Conservation (phyloP, 306 rosid genomes). For the Cucumis sativus region Cucumber_9930_V3 NC_026660.2:4406001-4406500, state of each 20-base stretch:
- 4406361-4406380: slow-evolving; percentile 66
- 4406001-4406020: neutral
- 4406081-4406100: slow-evolving; percentile 91
- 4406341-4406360: neutral
- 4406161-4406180: slow-evolving; percentile 76
- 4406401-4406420: slow-evolving; percentile 93
- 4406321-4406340: neutral
- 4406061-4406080: slow-evolving; percentile 32
- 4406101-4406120: slow-evolving; percentile 98
- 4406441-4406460: slow-evolving; percentile 67
- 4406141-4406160: slow-evolving; percentile 70
- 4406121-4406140: slow-evolving; percentile 82
- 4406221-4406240: slow-evolving; percentile 58
- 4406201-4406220: slow-evolving; percentile 78
- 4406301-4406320: neutral
- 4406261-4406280: neutral
- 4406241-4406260: neutral
- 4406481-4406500: slow-evolving; percentile 31
- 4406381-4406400: slow-evolving; percentile 61
- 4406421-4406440: slow-evolving; percentile 84
- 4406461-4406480: slow-evolving; percentile 48
- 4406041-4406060: slow-evolving; percentile 9
- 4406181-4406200: slow-evolving; percentile 45
- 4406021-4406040: neutral
- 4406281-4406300: neutral